Conservation (phyloP, 2,329 filamentous ascomycete genomes). For the Colletotrichum sp. region DNA sequence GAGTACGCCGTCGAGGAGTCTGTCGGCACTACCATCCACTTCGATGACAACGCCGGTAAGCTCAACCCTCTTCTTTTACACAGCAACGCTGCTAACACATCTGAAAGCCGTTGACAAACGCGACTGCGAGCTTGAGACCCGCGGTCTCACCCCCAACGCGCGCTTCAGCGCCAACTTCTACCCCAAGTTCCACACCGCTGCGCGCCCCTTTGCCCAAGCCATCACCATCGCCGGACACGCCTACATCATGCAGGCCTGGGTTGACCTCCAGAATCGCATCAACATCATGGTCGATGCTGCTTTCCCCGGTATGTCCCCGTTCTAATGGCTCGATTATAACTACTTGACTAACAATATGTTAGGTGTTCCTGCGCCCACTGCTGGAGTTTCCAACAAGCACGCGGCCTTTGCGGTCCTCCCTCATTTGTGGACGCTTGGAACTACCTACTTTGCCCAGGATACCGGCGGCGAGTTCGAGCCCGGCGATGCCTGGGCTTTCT, state of each 20-base stretch:
- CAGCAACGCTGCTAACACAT: accelerated
- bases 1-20: not conserved
- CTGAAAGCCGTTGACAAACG: not conserved
- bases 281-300: not conserved
- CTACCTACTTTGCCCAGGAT: not conserved
- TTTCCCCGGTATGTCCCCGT: not conserved
- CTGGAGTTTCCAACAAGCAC: not conserved
- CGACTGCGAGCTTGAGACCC: not conserved
- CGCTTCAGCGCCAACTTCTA: not conserved
- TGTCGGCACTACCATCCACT: not conserved
- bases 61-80: not conserved
- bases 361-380: not conserved
- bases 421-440: not conserved
- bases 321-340: not conserved
- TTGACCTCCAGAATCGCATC: not conserved
- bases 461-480: not conserved
- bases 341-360: not conserved
- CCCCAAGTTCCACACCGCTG: not conserved
- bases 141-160: not conserved
- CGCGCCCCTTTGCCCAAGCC: not conserved
- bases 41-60: not conserved
- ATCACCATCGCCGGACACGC: not conserved
- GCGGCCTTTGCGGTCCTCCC: not conserved
- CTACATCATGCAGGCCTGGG: not conserved
- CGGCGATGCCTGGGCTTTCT: not conserved